These are phyloP conservation scores for Lumnitzera littorea DNA, from an alignment of 345 rosid species.

Conservation along the genomic window DNA sequence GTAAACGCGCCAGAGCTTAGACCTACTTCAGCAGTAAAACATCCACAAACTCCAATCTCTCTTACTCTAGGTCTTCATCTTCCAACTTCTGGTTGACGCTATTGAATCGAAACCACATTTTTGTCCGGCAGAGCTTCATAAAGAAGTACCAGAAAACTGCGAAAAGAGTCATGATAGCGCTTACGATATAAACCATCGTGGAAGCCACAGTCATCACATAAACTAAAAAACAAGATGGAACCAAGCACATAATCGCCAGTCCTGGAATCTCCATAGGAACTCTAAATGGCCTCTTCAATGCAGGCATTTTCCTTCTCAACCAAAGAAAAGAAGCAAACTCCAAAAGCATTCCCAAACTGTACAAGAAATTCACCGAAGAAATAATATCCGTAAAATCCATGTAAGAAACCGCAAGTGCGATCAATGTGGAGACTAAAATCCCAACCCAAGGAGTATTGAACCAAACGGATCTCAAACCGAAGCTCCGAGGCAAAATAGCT, in stretches of 20 bases:
- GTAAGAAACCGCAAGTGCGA: conserved; percentile 34
- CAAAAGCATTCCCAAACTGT: conserved; percentile 45
- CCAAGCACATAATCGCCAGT: conserved; percentile 39
- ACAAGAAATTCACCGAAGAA: conserved; percentile 41
- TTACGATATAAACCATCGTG: conserved; percentile 28
- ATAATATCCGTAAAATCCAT: conserved; percentile 35
- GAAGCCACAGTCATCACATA: conserved; percentile 36
- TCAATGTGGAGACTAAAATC: conserved; percentile 30
- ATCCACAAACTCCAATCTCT: too few relatives aligned
- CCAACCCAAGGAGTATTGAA: conserved; percentile 51
- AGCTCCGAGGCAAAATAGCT: conserved; percentile 36
- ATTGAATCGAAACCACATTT: conserved; percentile 21
- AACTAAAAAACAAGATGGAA: conserved; percentile 43
- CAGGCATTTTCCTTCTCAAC: conserved; percentile 35
- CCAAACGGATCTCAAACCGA: conserved; percentile 26
- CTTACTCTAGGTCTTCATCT: not conserved
- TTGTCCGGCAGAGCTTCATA: conserved; percentile 32
- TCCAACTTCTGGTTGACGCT: conserved; percentile 3
- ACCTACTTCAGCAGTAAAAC: too few relatives aligned
- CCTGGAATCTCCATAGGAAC: conserved; percentile 32
- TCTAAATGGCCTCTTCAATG: conserved; percentile 31
- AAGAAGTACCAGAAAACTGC: conserved; percentile 40
- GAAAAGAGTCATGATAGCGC: conserved; percentile 37
- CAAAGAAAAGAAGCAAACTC: conserved; percentile 48
- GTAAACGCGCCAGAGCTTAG: too few relatives aligned